Evolutionary conservation across 768 basidiomycete genomes (phyloP).

Genomic region (Melanogaster broomeanus): DNA sequence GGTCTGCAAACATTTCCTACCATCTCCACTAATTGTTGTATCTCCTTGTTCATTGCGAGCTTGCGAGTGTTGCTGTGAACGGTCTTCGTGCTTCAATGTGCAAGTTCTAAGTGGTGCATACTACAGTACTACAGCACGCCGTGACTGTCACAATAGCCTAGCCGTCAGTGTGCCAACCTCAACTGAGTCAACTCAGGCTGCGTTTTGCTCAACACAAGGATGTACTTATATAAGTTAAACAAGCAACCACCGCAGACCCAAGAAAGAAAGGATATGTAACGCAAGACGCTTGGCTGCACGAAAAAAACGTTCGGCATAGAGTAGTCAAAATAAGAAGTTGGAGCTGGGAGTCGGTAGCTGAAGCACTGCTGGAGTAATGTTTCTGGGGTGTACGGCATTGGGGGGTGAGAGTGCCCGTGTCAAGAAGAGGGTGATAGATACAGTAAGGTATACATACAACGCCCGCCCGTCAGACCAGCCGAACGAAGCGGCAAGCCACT

Average conservation of each 20-base stretch:
- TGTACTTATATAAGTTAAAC: slow-evolving; percentile 19
- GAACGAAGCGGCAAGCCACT: slow-evolving; percentile 15
- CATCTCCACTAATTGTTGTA: slow-evolving; percentile 67
- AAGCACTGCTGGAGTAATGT: not conserved
- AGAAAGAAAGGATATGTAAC: slow-evolving; percentile 4
- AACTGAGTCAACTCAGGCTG: too few species aligned
- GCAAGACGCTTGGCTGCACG: not conserved
- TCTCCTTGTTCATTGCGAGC: slow-evolving; percentile 49
- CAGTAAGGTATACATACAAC: slow-evolving; percentile 31
- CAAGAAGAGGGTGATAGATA: slow-evolving; percentile 21
- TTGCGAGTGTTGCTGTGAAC: not conserved
- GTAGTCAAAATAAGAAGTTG: slow-evolving; percentile 1
- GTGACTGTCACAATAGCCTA: slow-evolving; percentile 25
- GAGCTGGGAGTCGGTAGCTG: slow-evolving; percentile 2
- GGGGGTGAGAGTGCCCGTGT: slow-evolving; percentile 8
- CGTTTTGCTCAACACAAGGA: too few species aligned
- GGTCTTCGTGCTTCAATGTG: not conserved
- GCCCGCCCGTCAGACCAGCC: slow-evolving; percentile 30
- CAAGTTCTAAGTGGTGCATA: too few species aligned
- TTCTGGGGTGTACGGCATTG: not conserved
- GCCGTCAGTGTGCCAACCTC: too few species aligned
- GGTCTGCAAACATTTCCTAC: slow-evolving; percentile 27
- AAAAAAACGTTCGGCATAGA: slow-evolving; percentile 5
- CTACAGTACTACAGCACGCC: slow-evolving; percentile 15
- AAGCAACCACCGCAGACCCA: slow-evolving; percentile 12